These are phyloP conservation scores for Stevia rebaudiana DNA, from an alignment of 140 eudicot genomes.

Conservation along the genomic window DNA sequence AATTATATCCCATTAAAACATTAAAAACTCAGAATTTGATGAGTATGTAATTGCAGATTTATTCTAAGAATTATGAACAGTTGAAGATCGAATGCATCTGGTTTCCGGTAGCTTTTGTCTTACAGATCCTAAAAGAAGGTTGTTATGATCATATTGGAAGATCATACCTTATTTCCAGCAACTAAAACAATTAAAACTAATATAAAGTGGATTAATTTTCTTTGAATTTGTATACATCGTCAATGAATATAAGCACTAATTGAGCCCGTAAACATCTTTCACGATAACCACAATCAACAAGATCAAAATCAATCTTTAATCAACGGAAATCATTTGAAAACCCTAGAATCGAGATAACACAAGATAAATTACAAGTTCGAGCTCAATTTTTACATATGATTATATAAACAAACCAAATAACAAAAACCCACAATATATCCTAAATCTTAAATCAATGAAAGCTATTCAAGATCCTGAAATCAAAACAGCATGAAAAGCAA, in stretches of 20 bases:
- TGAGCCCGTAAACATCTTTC: conserved; percentile 10
- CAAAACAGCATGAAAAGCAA: background rate
- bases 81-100: background rate
- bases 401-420: background rate
- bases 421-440: background rate
- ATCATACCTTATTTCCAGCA: background rate
- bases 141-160: background rate
- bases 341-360: background rate
- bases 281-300: background rate
- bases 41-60: no score
- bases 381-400: background rate
- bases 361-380: background rate
- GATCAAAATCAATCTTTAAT: background rate
- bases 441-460: conserved; percentile 5
- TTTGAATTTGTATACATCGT: background rate
- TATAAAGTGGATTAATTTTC: background rate
- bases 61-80: no score
- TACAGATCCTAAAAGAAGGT: background rate
- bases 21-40: no score
- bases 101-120: background rate
- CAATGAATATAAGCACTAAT: background rate
- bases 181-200: background rate
- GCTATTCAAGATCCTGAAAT: conserved; percentile 12
- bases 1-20: no score
- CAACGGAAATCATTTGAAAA: background rate